These are phyloP conservation scores for Baorangia bicolor DNA, from an alignment of 768 basidiomycete genomes.

Conservation along the genomic window DNA sequence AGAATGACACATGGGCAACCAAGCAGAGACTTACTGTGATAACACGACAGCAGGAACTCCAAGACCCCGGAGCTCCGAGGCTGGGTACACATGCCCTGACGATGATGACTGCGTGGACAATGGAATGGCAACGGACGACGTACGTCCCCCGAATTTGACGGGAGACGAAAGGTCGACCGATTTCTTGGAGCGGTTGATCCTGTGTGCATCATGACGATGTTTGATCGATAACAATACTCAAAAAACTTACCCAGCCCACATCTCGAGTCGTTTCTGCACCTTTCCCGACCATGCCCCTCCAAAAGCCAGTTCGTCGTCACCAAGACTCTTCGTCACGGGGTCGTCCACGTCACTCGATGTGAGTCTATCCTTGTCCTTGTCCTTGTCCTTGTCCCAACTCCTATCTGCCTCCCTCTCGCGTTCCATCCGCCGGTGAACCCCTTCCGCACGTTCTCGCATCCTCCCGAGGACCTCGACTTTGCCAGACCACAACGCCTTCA, in stretches of 20 bases:
- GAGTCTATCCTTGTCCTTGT: conserved; percentile 14
- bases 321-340: conserved; percentile 18
- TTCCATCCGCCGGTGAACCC: conserved; percentile 17
- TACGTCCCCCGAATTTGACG: conserved; percentile 21
- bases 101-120: conserved; percentile 37
- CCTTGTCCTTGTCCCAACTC: conserved; percentile 30
- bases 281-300: conserved; percentile 41
- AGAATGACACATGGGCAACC: background rate
- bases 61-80: conserved; percentile 27
- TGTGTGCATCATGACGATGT: conserved; percentile 16
- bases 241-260: conserved; percentile 46
- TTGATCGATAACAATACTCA: background rate
- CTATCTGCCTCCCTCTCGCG: conserved; percentile 29
- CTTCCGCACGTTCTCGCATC: conserved; percentile 32
- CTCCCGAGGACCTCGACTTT: conserved; percentile 26
- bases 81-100: conserved; percentile 28
- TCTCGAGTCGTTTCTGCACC: conserved; percentile 47
- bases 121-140: conserved; percentile 30
- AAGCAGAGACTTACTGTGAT: conserved; percentile 33
- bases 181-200: conserved; percentile 36
- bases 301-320: conserved; percentile 32
- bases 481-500: conserved; percentile 36
- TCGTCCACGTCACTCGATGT: conserved; percentile 34
- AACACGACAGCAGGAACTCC: conserved; percentile 41
- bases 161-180: conserved; percentile 28